These are phyloP conservation scores for Trichophyton mentagrophytes DNA, from an alignment of 2,329 filamentous ascomycete species.

Conservation along the genomic window DNA sequence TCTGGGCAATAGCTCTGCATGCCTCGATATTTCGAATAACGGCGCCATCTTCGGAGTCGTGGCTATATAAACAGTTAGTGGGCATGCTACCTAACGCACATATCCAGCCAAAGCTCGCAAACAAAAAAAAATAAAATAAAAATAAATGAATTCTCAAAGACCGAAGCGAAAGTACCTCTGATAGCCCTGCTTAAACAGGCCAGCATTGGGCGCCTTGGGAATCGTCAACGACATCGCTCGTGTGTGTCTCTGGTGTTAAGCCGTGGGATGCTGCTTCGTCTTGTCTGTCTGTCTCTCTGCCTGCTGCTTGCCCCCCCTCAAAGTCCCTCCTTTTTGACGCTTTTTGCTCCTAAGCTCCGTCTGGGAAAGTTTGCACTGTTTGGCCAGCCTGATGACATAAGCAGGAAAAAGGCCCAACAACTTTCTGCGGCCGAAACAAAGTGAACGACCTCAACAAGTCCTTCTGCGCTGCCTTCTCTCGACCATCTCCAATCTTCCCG, in stretches of 20 bases:
- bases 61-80: conserved; percentile 43
- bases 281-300: no score
- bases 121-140: conserved; percentile 6
- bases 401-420: conserved; percentile 10
- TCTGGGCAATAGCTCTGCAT: conserved; percentile 87
- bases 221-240: conserved; percentile 83
- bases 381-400: conserved; percentile 9
- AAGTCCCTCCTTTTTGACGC: background rate
- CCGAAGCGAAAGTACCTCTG: conserved; percentile 56
- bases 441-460: conserved; percentile 2
- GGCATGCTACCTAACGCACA: background rate
- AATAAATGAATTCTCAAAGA: conserved; percentile 5
- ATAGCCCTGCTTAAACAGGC: conserved; percentile 92
- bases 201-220: conserved; percentile 81
- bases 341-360: background rate
- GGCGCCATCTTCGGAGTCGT: conserved; percentile 97
- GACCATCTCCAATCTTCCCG: background rate
- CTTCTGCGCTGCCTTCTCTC: background rate
- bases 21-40: conserved; percentile 98
- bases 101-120: conserved; percentile 4
- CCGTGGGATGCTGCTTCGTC: background rate
- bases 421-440: conserved; percentile 1
- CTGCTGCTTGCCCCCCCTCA: background rate
- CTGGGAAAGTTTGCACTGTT: conserved; percentile 12
- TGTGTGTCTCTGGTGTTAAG: background rate